phyloP scores from a whole-genome alignment of 768 basidiomycete species.

The Lentinula detonsa region DNA sequence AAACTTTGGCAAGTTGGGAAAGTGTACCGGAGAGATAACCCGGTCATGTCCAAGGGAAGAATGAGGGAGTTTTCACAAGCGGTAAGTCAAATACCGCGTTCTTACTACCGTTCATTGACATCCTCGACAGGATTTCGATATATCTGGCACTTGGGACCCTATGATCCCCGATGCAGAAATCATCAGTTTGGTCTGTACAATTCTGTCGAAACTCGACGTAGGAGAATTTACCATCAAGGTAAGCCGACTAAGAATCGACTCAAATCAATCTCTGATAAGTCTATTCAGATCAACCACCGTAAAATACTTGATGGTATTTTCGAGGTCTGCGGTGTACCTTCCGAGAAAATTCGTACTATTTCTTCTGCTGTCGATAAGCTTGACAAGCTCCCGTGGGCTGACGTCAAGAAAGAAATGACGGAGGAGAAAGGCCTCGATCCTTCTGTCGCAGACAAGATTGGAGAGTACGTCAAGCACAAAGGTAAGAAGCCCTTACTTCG shows the following conservation, averaged over 20 bases:
- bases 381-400: slow-evolving; percentile 92
- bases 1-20: slow-evolving; percentile 99
- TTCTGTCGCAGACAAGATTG: slow-evolving; percentile 85
- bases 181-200: slow-evolving; percentile 74
- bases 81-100: slow-evolving; percentile 34
- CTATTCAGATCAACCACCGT: slow-evolving; percentile 79
- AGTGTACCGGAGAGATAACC: slow-evolving; percentile 94
- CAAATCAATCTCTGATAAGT: too few relatives aligned
- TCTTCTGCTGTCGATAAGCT: slow-evolving; percentile 98
- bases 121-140: slow-evolving; percentile 80
- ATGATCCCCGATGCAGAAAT: slow-evolving; percentile 98
- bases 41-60: slow-evolving; percentile 95
- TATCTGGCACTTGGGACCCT: slow-evolving; percentile 85
- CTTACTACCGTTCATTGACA: background rate
- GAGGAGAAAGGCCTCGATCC: slow-evolving; percentile 87
- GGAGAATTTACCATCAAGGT: slow-evolving; percentile 96
- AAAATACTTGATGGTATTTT: slow-evolving; percentile 98
- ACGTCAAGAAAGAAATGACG: slow-evolving; percentile 95
- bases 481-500: slow-evolving; percentile 39
- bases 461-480: slow-evolving; percentile 94
- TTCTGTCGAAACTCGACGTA: slow-evolving; percentile 78
- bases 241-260: background rate
- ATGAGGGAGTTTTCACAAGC: slow-evolving; percentile 99
- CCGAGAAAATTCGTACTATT: slow-evolving; percentile 84
- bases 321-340: slow-evolving; percentile 90